phyloP scores from a whole-genome alignment of 2,329 filamentous ascomycete species.

The Ophiocordyceps camponoti-rufipedis region DNA sequence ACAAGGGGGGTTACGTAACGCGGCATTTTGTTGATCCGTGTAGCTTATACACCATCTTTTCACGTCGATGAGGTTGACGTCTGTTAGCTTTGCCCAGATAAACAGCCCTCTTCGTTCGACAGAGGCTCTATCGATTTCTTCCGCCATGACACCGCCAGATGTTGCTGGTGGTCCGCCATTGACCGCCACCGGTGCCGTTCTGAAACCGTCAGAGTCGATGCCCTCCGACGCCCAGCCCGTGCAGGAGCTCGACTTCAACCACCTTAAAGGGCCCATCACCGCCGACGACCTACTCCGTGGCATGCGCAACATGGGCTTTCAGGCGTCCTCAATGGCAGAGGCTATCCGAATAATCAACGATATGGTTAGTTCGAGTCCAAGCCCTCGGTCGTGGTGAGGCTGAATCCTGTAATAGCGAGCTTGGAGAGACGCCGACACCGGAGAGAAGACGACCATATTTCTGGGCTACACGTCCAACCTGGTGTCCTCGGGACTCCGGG shows the following conservation, averaged over 20 bases:
- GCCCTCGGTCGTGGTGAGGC: not conserved
- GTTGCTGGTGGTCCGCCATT: conserved; percentile 29
- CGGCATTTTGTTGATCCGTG: not conserved
- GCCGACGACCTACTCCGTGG: conserved; percentile 67
- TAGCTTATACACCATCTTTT: too few relatives aligned
- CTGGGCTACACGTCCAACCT: conserved; percentile 95
- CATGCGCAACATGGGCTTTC: conserved; percentile 72
- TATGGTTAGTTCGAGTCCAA: conserved; percentile 45
- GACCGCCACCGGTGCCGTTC: conserved; percentile 59
- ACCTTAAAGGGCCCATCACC: conserved; percentile 59
- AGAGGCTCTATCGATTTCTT: not conserved
- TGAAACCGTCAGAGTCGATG: conserved; percentile 69
- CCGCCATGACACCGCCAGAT: conserved; percentile 15
- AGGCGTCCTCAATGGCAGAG: conserved; percentile 56
- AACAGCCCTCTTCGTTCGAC: not conserved
- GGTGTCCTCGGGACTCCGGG: conserved; percentile 86
- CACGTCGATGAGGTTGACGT: too few relatives aligned
- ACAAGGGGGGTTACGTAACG: not conserved
- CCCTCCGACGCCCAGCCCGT: conserved; percentile 65
- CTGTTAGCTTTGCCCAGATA: not conserved
- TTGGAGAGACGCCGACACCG: conserved; percentile 66
- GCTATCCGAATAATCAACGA: conserved; percentile 85
- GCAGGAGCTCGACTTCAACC: conserved; percentile 82
- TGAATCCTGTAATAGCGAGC: conserved; percentile 30
- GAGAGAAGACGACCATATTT: conserved; percentile 77